These are phyloP conservation scores for Aureobasidium leucospermi DNA, from an alignment of 2,329 filamentous ascomycete species.

Conservation along the genomic window DNA sequence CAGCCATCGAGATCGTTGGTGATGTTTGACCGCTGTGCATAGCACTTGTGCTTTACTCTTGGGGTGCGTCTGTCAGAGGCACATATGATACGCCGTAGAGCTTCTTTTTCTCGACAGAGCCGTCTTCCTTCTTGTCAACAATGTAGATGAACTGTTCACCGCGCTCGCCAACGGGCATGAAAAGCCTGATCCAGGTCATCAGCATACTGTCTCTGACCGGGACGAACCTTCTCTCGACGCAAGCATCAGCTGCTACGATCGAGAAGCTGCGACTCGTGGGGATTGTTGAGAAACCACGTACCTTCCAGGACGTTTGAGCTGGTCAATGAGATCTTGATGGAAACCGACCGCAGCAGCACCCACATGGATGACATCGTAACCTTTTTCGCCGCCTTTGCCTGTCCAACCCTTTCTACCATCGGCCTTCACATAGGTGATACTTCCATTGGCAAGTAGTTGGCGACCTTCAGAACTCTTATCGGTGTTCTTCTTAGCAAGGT, in stretches of 20 bases:
- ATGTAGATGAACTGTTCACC: conserved; percentile 61
- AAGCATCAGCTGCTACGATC: background rate
- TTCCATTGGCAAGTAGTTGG: conserved; percentile 55
- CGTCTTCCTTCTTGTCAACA: conserved; percentile 63
- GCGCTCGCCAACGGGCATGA: conserved; percentile 63
- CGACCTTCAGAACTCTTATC: conserved; percentile 38
- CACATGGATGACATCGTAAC: conserved; percentile 93
- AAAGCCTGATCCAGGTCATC: conserved; percentile 45
- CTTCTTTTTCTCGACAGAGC: conserved; percentile 53
- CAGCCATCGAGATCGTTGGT: background rate
- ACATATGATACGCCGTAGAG: conserved; percentile 70
- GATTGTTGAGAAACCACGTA: conserved; percentile 22
- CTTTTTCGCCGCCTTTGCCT: conserved; percentile 40
- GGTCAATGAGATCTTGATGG: conserved; percentile 64
- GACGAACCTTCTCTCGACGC: background rate
- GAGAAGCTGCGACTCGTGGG: background rate
- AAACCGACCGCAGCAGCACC: conserved; percentile 74
- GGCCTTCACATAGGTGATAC: conserved; percentile 63
- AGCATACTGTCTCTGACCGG: conserved; percentile 4
- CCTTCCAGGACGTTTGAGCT: conserved; percentile 70
- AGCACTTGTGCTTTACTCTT: conserved; percentile 9
- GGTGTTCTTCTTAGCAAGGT: conserved; percentile 35
- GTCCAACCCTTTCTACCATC: conserved; percentile 50
- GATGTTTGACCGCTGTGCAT: background rate
- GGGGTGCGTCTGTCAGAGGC: conserved; percentile 63